Base-by-base conservation (phyloP, 2,329 filamentous ascomycete species). In the Stachybotrys echinatus region DNA sequence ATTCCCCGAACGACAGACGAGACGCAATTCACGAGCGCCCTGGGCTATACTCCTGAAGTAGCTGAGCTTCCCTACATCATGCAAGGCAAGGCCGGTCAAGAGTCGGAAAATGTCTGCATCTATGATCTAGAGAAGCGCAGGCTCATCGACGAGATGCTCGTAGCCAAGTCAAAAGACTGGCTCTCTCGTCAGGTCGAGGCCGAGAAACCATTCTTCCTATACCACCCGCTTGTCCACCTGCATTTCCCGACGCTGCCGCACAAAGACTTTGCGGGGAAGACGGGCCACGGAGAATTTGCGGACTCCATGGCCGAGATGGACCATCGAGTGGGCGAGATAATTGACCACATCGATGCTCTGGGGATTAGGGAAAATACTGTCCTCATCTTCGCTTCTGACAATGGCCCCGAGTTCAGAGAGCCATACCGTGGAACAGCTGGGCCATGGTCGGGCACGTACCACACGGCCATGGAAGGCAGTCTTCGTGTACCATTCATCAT, bases 1-100 rank as follows among this genome's bases (percentile, higher is more conserved):
- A 70, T 70, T 17, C 66, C 66, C 0, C 50, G 66, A 6, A 69
- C 65, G 0, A 68, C 65, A 0, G 65, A 69, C 47, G 66, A 69
- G 50, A 67, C 56, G 2, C 64, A 67, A 47, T 68, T 69, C 21
- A 67, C 65, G 1, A 63, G 57, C 2, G 57, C 64, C 0, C 19
- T 64, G 3, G 66, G 66, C 1, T 69, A 61, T 23, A 59, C 57
- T 0, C 58, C 64, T 2, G 61, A 67, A n/a, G 58, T 65, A 0
- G 65, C 63, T 1, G 62, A 68, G 49, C 27, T 68, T 2, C 64
- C 61, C 0, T 65, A 68, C 34, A 63, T 69, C 50, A 68, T 68
- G 65, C 55, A 58, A 42, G 65, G 64, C 2, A 14, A 49, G 0
- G 59, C 63, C 0, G 60, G 62, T 1, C 10, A 58, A 3, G 44